Conservation (phyloP, 2,329 filamentous ascomycete species). For the Colletotrichum sp. region DNA sequence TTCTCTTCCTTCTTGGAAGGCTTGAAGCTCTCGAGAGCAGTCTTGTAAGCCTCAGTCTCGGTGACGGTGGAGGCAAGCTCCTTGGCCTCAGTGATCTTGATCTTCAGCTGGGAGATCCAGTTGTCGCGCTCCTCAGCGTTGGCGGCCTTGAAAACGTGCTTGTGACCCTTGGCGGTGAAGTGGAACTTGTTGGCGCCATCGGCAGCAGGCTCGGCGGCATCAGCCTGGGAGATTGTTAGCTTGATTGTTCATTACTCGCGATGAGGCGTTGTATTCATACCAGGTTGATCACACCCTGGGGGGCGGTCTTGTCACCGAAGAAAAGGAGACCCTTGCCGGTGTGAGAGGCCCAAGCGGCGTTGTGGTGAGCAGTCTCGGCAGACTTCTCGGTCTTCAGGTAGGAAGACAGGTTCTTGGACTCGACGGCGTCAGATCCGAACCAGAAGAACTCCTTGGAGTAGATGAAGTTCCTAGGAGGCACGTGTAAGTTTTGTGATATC, state of each 20-base stretch:
- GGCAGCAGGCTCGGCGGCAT: slow-evolving; percentile 73
- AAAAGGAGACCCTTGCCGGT: slow-evolving; percentile 96
- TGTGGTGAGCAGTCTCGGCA: slow-evolving; percentile 73
- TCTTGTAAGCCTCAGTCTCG: slow-evolving; percentile 88
- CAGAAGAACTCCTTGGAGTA: slow-evolving; percentile 95
- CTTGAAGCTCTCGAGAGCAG: slow-evolving; percentile 74
- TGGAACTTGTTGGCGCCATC: slow-evolving; percentile 83
- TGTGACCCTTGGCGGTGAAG: slow-evolving; percentile 84
- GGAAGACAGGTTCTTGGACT: slow-evolving; percentile 73
- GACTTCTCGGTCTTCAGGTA: slow-evolving; percentile 93
- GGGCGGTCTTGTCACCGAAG: slow-evolving; percentile 84
- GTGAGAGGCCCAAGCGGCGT: slow-evolving; percentile 87
- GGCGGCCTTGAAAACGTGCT: slow-evolving; percentile 90
- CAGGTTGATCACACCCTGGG: slow-evolving; percentile 83
- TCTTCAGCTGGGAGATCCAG: slow-evolving; percentile 87
- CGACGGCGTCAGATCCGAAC: slow-evolving; percentile 76
- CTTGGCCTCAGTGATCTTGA: slow-evolving; percentile 85
- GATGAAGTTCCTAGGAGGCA: slow-evolving; percentile 72
- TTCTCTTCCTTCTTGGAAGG: slow-evolving; percentile 48
- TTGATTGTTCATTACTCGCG: background rate
- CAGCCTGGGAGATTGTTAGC: slow-evolving; percentile 49
- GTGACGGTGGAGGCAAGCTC: slow-evolving; percentile 75
- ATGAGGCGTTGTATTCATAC: slow-evolving; percentile 55
- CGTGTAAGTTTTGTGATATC: slow-evolving; percentile 26
- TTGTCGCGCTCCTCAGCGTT: slow-evolving; percentile 81